Evolutionary conservation across 1,139 yeast species (phyloP), one percentile per base, ranked within the genome.

Genomic region (Suhomyces panamericanus): DNA sequence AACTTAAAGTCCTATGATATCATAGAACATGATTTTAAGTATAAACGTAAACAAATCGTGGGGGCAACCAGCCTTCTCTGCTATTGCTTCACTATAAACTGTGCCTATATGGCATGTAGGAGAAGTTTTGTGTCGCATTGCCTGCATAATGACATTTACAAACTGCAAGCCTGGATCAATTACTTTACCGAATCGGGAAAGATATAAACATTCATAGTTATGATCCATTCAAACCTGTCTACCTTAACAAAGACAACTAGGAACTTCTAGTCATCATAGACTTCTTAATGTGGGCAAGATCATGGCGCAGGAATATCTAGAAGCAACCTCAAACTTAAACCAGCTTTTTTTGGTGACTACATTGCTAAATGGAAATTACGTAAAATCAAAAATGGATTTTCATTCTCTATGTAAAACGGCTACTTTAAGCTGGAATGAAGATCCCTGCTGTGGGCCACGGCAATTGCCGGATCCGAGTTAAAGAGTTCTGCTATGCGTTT

Each of bases 371-470:
- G 8, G 8, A 26, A 26, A 26, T 4, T 26, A 26, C 8, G 29
- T 26, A 26, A n/a, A 10, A 11, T 26, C n/a, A 22, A 33, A 9
- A 34, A 34, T 38, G n/a, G 13, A 29, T 15, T 20, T 30, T 17
- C 35, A 15, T 24, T 22, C 15, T 30, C 35, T 32, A 28, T 22
- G 15, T 12, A 24, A 38, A 26, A 10, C 29, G 29, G 22, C 35
- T 38, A 38, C 40, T 46, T 17, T 8, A 49, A 42, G 39, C 50
- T 40, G 8, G 36, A 40, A 12, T 43, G 42, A 13, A 57, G 46
- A 35, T 56, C 62, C 38, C 53, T 51, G 29, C 57, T 50, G 33
- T 38, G 52, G n/a, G 48, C 44, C 11, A 46, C 35, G 9, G 58
- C 59, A 29, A 33, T 34, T 2, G 26, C 34, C 6, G 47, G 40